Conservation (phyloP, 768 basidiomycete genomes). For the Pulveroboletus sp. region DNA sequence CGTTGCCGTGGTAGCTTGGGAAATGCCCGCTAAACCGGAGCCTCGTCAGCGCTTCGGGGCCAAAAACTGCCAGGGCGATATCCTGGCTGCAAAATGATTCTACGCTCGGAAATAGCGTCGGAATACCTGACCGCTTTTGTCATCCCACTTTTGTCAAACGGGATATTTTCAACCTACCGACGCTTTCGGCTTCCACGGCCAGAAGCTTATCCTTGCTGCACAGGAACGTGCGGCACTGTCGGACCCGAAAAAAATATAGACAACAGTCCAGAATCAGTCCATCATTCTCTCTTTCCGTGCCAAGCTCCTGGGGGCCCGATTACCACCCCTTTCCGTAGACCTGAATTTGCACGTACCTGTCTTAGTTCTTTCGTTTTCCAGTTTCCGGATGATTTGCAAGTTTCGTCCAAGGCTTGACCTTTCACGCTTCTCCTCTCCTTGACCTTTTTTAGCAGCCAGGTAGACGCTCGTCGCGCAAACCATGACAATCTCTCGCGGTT, state of each 20-base stretch:
- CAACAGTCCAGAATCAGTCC: constrained; percentile 74
- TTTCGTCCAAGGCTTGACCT: constrained; percentile 61
- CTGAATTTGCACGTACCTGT: constrained; percentile 34
- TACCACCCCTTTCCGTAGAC: neutral
- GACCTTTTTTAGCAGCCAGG: constrained; percentile 62
- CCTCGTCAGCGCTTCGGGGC: constrained; percentile 33
- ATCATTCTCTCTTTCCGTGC: constrained; percentile 53
- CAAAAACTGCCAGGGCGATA: constrained; percentile 47
- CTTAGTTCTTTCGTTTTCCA: constrained; percentile 51
- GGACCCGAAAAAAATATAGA: constrained; percentile 46
- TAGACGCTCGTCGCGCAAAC: constrained; percentile 66
- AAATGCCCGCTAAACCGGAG: constrained; percentile 39
- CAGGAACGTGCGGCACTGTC: constrained; percentile 48
- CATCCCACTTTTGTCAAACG: constrained; percentile 4
- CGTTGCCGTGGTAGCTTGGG: constrained; percentile 36
- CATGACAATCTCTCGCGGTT: constrained; percentile 44
- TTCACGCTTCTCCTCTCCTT: constrained; percentile 52
- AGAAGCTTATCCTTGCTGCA: constrained; percentile 71
- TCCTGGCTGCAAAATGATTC: constrained; percentile 47
- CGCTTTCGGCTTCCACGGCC: constrained; percentile 46
- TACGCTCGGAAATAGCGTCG: constrained; percentile 30
- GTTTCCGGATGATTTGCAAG: constrained; percentile 54
- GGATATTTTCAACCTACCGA: constrained; percentile 34
- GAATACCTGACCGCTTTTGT: constrained; percentile 17
- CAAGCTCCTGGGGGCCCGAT: constrained; percentile 17